Percentiles rank a stretch among this genome's conserved stretches.
These are phyloP conservation scores for Aspergillus bridgeri DNA, from an alignment of 495 filamentous ascomycete species.

Conservation along the genomic window DNA sequence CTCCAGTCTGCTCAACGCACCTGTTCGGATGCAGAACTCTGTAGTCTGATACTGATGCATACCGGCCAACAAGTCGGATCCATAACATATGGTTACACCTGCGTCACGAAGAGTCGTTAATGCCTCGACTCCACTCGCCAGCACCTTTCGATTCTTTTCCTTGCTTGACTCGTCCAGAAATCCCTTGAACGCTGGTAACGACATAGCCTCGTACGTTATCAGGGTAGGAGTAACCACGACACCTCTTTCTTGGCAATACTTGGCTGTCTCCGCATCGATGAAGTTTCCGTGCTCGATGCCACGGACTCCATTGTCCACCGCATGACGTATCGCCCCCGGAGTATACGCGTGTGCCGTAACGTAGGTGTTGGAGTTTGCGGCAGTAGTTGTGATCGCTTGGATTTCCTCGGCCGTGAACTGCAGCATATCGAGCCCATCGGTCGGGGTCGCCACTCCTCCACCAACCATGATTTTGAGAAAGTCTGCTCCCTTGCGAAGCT, in stretches of 20 bases:
- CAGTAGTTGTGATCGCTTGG: conserved; percentile 45
- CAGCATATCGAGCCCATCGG: conserved; percentile 45
- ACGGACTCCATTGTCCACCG: conserved; percentile 50
- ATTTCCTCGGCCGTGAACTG: conserved; percentile 55
- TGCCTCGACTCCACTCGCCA: conserved; percentile 40
- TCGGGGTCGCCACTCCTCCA: conserved; percentile 51
- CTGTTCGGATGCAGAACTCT: conserved; percentile 46
- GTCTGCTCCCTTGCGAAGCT: conserved; percentile 49
- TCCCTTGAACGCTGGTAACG: conserved; percentile 32
- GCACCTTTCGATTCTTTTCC: conserved; percentile 46
- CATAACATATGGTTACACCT: conserved; percentile 53
- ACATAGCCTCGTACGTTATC: conserved; percentile 50
- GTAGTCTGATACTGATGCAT: conserved; percentile 44
- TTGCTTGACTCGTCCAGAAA: conserved; percentile 41
- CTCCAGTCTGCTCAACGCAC: conserved; percentile 38
- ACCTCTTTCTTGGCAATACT: conserved; percentile 42
- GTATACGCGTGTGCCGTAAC: conserved; percentile 58
- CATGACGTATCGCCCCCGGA: conserved; percentile 46
- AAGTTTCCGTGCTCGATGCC: conserved; percentile 58
- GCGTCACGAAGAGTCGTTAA: conserved; percentile 44
- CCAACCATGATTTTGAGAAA: conserved; percentile 59
- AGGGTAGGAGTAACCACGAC: conserved; percentile 52
- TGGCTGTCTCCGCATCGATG: conserved; percentile 47
- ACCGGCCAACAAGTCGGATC: conserved; percentile 51
- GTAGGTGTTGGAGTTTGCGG: conserved; percentile 44